Percentiles rank a stretch among this genome's conserved stretches.
These are phyloP conservation scores for Picocystis salinarum DNA, from an alignment of 139 green algal species.

Conservation along the genomic window DNA sequence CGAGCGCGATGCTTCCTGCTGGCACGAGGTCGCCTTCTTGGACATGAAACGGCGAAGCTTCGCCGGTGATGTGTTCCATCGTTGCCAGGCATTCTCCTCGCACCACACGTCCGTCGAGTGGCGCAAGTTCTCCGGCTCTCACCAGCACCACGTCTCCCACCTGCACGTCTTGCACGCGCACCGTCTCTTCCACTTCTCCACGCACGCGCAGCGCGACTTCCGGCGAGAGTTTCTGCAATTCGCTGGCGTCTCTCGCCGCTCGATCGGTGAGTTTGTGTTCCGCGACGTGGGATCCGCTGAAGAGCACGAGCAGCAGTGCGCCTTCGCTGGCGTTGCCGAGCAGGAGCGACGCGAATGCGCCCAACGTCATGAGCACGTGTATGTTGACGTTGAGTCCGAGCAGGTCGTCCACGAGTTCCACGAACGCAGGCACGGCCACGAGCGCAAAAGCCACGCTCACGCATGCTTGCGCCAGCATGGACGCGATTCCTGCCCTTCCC, in stretches of 20 bases:
- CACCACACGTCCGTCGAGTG: conserved; percentile 20
- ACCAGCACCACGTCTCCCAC: conserved; percentile 8
- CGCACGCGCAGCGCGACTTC: neutral
- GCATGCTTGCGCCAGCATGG: neutral
- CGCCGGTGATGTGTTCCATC: conserved; percentile 29
- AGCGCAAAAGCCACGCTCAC: neutral
- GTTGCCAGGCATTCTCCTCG: conserved; percentile 12
- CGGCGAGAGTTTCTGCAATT: neutral
- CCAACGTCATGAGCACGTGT: conserved; percentile 29
- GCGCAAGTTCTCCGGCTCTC: conserved; percentile 12
- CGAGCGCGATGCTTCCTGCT: conserved; percentile 16
- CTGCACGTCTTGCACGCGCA: conserved; percentile 4
- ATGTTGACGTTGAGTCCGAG: conserved; percentile 23
- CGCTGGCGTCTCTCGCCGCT: conserved; percentile 3
- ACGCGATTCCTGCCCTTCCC: too few relatives aligned
- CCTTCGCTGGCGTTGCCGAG: conserved; percentile 23
- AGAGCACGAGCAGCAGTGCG: conserved; percentile 22
- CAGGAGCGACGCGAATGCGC: conserved; percentile 19
- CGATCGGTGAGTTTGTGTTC: conserved; percentile 9
- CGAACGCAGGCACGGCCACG: conserved; percentile 11
- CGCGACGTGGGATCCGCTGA: conserved; percentile 19
- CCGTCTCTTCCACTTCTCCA: neutral
- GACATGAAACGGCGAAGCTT: conserved; percentile 14
- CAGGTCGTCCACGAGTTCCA: conserved; percentile 23
- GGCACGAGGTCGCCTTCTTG: conserved; percentile 17